Conservation (phyloP, 805 yeast genomes). For the Danielozyma ontarioensis region DNA sequence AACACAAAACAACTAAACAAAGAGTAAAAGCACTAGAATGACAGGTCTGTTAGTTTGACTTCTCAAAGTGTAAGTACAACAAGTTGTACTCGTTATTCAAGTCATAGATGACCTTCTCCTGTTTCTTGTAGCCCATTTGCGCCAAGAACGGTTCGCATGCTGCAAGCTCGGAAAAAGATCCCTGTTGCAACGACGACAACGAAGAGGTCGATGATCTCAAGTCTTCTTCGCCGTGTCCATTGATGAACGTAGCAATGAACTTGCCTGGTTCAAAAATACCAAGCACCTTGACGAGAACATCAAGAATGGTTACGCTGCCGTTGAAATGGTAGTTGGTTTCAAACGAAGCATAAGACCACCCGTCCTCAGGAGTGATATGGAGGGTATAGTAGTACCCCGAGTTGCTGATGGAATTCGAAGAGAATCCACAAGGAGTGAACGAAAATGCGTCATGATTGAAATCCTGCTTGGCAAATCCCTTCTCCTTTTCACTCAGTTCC, state of each 20-base stretch:
- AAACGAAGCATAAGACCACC: slow-evolving; percentile 95
- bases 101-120: slow-evolving; percentile 70
- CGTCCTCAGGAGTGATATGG: slow-evolving; percentile 90
- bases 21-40: too few species aligned
- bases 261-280: slow-evolving; percentile 67
- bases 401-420: slow-evolving; percentile 70
- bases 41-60: too few species aligned
- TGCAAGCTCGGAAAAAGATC: slow-evolving; percentile 4
- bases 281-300: slow-evolving; percentile 58
- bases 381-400: slow-evolving; percentile 63
- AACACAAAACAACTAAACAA: too few species aligned
- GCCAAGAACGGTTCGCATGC: slow-evolving; percentile 11
- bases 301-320: slow-evolving; percentile 38
- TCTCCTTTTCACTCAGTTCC: background rate
- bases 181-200: slow-evolving; percentile 1
- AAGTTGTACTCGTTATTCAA: slow-evolving; percentile 64
- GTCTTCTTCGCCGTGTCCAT: slow-evolving; percentile 11
- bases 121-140: slow-evolving; percentile 46
- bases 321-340: slow-evolving; percentile 76
- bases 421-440: slow-evolving; percentile 91
- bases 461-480: slow-evolving; percentile 10
- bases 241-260: slow-evolving; percentile 50
- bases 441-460: slow-evolving; percentile 81
- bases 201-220: background rate
- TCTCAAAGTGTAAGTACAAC: slow-evolving; percentile 63